phyloP scores from a whole-genome alignment of 2,329 filamentous ascomycete genomes.

The Hirsutella thompsonii region DNA sequence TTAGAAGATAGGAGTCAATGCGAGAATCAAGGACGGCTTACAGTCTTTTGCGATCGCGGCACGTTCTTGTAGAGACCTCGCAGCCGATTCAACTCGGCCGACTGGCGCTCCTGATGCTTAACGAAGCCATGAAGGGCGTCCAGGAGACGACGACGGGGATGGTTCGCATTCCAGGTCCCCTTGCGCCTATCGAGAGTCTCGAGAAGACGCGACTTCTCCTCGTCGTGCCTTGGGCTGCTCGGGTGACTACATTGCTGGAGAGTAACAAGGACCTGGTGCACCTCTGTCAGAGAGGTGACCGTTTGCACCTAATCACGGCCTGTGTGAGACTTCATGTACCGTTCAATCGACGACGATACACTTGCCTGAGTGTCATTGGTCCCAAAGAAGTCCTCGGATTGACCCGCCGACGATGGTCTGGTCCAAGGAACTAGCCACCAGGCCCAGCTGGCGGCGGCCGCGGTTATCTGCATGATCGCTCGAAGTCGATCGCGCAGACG shows the following conservation, averaged over 20 bases:
- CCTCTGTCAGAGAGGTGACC: slow-evolving; percentile 6
- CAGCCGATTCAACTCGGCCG: slow-evolving; percentile 21
- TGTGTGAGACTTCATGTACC: too few species aligned
- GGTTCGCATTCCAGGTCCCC: slow-evolving; percentile 20
- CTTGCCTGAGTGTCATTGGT: not conserved
- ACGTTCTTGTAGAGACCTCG: slow-evolving; percentile 23
- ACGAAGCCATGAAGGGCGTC: slow-evolving; percentile 25
- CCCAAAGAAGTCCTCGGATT: not conserved
- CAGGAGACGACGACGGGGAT: slow-evolving; percentile 25
- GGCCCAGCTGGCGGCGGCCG: not conserved
- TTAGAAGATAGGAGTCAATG: not conserved
- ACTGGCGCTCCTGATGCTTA: slow-evolving; percentile 20
- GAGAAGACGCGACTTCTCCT: slow-evolving; percentile 18
- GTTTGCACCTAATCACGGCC: not conserved
- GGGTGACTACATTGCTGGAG: slow-evolving; percentile 10
- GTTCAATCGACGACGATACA: not conserved
- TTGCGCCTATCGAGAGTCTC: slow-evolving; percentile 14
- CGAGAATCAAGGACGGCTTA: slow-evolving; percentile 3
- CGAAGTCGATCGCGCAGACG: not conserved
- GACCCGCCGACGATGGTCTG: not conserved
- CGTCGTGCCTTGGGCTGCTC: slow-evolving; percentile 13
- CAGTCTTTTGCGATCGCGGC: slow-evolving; percentile 18
- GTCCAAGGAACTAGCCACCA: not conserved
- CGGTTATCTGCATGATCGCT: not conserved
- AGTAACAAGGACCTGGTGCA: slow-evolving; percentile 14